Percentiles rank a stretch among this genome's conserved stretches.
These are phyloP conservation scores for Jackrogersella minutella DNA, from an alignment of 495 filamentous ascomycete genomes.

Conservation along the genomic window DNA sequence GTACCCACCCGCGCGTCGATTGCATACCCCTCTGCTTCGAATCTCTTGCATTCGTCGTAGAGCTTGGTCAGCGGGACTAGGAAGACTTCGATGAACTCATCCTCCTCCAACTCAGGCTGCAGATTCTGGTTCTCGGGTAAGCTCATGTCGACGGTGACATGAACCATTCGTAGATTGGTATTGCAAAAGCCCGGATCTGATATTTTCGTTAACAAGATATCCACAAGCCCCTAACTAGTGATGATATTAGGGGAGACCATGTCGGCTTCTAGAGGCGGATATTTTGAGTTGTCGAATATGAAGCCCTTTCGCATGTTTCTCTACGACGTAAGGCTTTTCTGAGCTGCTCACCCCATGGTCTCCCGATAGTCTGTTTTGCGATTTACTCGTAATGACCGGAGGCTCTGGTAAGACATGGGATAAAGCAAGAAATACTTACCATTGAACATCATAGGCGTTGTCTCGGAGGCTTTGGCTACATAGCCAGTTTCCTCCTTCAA, in stretches of 20 bases:
- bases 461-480: constrained; percentile 71
- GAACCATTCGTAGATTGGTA: constrained; percentile 84
- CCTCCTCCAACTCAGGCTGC: constrained; percentile 80
- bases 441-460: constrained; percentile 84
- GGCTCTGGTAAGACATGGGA: background rate
- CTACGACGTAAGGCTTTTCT: background rate
- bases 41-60: constrained; percentile 70
- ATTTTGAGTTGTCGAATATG: background rate
- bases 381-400: background rate
- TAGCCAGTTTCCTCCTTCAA: constrained; percentile 96
- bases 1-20: constrained; percentile 87
- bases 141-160: constrained; percentile 79
- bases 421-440: constrained; percentile 54
- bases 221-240: too few relatives aligned
- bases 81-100: constrained; percentile 91
- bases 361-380: background rate
- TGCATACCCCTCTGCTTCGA: constrained; percentile 79
- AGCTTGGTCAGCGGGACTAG: constrained; percentile 70
- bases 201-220: background rate
- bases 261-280: too few relatives aligned
- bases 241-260: too few relatives aligned
- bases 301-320: background rate
- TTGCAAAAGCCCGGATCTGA: constrained; percentile 81
- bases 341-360: background rate
- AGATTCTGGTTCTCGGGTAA: constrained; percentile 71